phyloP scores from a whole-genome alignment of 2,329 filamentous ascomycete genomes.

The Elsinoe perseae region DNA sequence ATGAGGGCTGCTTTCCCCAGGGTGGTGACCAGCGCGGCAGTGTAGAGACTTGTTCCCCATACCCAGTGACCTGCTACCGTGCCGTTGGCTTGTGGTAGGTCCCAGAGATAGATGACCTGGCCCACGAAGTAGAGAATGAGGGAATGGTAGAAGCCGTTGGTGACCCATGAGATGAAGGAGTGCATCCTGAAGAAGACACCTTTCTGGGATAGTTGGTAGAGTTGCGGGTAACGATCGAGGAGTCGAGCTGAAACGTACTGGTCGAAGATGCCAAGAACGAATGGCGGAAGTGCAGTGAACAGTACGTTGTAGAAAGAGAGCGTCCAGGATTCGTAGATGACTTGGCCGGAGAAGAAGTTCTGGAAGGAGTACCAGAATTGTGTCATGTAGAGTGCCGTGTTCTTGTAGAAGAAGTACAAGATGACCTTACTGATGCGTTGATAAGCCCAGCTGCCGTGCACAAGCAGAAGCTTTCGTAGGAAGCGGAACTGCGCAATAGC shows the following conservation, averaged over 20 bases:
- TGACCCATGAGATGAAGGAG: slow-evolving; percentile 87
- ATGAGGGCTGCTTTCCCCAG: slow-evolving; percentile 90
- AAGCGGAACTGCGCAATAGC: slow-evolving; percentile 94
- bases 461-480: slow-evolving; percentile 83
- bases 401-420: slow-evolving; percentile 98
- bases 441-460: slow-evolving; percentile 96
- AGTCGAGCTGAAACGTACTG: slow-evolving; percentile 94
- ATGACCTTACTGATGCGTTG: slow-evolving; percentile 96
- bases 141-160: slow-evolving; percentile 92
- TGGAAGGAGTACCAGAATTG: slow-evolving; percentile 99
- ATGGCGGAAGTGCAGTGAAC: slow-evolving; percentile 87
- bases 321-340: slow-evolving; percentile 99
- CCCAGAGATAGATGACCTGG: slow-evolving; percentile 71
- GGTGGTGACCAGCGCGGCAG: slow-evolving; percentile 84
- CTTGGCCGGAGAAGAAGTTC: slow-evolving; percentile 94
- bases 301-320: slow-evolving; percentile 99
- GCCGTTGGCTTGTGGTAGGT: slow-evolving; percentile 71
- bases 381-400: slow-evolving; percentile 96
- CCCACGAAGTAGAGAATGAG: slow-evolving; percentile 83
- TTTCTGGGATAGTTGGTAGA: slow-evolving; percentile 87
- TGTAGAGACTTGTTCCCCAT: slow-evolving; percentile 94
- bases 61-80: slow-evolving; percentile 90
- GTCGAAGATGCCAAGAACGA: slow-evolving; percentile 92
- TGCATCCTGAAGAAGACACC: slow-evolving; percentile 90
- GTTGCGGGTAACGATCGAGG: slow-evolving; percentile 88